phyloP scores from a whole-genome alignment of 768 basidiomycete genomes.

The Pisolithus microcarpus region DNA sequence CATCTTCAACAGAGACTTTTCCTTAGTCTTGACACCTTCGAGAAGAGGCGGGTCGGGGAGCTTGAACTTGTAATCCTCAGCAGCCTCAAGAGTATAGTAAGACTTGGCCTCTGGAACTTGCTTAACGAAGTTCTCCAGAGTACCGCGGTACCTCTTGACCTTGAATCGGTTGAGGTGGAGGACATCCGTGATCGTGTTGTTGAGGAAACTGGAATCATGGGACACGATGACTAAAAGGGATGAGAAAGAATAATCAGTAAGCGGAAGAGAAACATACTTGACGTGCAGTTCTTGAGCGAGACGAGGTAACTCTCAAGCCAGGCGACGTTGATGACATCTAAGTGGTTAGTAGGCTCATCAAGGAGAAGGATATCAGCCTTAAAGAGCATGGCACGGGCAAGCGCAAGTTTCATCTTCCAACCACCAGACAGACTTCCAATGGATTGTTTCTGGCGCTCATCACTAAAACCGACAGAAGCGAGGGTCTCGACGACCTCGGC shows the following conservation, averaged over 20 bases:
- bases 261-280: conserved; percentile 46
- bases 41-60: conserved; percentile 94
- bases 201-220: conserved; percentile 95
- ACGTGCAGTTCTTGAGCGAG: conserved; percentile 83
- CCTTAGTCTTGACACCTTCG: conserved; percentile 99
- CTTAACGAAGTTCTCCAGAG: conserved; percentile 91
- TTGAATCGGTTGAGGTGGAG: conserved; percentile 99
- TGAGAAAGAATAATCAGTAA: background rate
- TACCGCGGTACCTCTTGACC: conserved; percentile 90
- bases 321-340: conserved; percentile 95
- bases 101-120: conserved; percentile 95
- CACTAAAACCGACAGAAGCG: conserved; percentile 86
- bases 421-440: conserved; percentile 94
- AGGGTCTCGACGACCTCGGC: conserved; percentile 76
- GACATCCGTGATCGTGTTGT: conserved; percentile 97
- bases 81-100: conserved; percentile 93
- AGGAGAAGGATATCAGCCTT: conserved; percentile 94
- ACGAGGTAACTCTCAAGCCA: conserved; percentile 96
- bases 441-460: conserved; percentile 74
- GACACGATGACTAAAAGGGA: conserved; percentile 78
- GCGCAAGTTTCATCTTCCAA: conserved; percentile 99
- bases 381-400: conserved; percentile 96
- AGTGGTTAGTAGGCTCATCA: conserved; percentile 94
- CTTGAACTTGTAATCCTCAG: conserved; percentile 98
- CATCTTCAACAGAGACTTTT: conserved; percentile 96